phyloP scores from a whole-genome alignment of 805 yeast species.

The Grigorovia humatica region DNA sequence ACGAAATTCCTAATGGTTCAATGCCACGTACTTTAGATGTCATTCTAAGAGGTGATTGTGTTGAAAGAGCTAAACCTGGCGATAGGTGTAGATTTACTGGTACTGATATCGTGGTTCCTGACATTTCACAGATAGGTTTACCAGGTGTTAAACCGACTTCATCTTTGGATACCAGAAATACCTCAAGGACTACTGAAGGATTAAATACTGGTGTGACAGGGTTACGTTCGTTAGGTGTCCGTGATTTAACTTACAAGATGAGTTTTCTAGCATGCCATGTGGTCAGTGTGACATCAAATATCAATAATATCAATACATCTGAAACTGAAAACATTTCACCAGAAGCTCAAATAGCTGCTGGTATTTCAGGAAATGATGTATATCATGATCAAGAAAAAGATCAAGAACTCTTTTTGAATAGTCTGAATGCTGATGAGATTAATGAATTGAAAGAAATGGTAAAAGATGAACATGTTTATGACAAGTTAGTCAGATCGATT shows the following conservation, averaged over 20 bases:
- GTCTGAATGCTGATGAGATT: conserved; percentile 72
- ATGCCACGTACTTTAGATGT: conserved; percentile 97
- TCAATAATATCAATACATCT: conserved; percentile 6
- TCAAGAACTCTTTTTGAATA: conserved; percentile 70
- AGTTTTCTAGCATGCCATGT: conserved; percentile 92
- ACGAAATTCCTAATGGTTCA: conserved; percentile 94
- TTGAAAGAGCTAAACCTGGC: conserved; percentile 95
- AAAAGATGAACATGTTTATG: conserved; percentile 73
- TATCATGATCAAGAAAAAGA: conserved; percentile 47
- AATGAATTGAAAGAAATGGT: conserved; percentile 84
- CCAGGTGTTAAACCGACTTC: conserved; percentile 92
- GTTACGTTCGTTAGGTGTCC: conserved; percentile 78
- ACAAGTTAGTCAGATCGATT: conserved; percentile 73
- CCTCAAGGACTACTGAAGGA: conserved; percentile 43
- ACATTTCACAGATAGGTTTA: conserved; percentile 82
- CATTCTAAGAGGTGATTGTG: conserved; percentile 84
- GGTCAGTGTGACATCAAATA: conserved; percentile 41
- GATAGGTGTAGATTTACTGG: conserved; percentile 92
- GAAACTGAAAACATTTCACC: conserved; percentile 6
- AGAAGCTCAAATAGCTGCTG: conserved; percentile 19
- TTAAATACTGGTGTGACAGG: conserved; percentile 83
- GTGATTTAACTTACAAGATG: conserved; percentile 84
- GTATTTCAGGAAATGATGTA: conserved; percentile 17
- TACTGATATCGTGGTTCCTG: conserved; percentile 89
- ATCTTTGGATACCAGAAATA: conserved; percentile 50